Base-by-base conservation (phyloP, 176 grass and related monocot genomes). In the Carex kokanica region DNA sequence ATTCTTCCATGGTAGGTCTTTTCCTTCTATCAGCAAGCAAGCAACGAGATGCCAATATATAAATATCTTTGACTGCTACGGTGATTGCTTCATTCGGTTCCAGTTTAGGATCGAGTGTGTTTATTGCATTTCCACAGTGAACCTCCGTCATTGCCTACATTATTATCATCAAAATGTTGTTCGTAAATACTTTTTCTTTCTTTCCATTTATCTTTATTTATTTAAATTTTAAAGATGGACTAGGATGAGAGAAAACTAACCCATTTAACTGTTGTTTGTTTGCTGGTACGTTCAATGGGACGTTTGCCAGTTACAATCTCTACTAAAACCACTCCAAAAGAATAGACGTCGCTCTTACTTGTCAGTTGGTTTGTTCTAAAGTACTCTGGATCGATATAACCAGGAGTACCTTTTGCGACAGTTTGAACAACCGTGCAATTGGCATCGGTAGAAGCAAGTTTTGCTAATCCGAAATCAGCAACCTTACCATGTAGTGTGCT, bases 401-500 rank as follows among this genome's bases (percentile, higher is more conserved):
- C 80, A 15, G 59, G 80, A 20, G 80, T 67, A 5, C 80, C 80
- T 82, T 82, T 82, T 3, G 59, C 80, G 2, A 67, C 25, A 2
- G 80, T 82, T 49, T 82, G 41, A 45, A 82, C 60, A 14, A 25
- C 9, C 4, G 80, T 82, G 14, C 45, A 29, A 18, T 66, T 66
- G 8, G 38, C 20, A 67, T 82, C 80, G 0, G 40, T 82, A 24
- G 60, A 82, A 64, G 32, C 58, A 9, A 53, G 80, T 38, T 51
- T 82, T 8, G 80, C 80, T 23, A 82, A 34, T 27, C 80, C 80
- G 13, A 82, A 82, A 82, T 82, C 80, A 27, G 80, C 80, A 64
- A 82, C 80, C 62, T 82, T 82, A 17, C 40, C 80, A 13, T 82
- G 80, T 18, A 82, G 61, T 49, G 60, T 51, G 38, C 24, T 67